Evolutionary conservation across 2,329 filamentous ascomycete genomes (phyloP), one percentile per base, ranked within the genome.

Genomic region (Colletotrichum tropicale): DNA sequence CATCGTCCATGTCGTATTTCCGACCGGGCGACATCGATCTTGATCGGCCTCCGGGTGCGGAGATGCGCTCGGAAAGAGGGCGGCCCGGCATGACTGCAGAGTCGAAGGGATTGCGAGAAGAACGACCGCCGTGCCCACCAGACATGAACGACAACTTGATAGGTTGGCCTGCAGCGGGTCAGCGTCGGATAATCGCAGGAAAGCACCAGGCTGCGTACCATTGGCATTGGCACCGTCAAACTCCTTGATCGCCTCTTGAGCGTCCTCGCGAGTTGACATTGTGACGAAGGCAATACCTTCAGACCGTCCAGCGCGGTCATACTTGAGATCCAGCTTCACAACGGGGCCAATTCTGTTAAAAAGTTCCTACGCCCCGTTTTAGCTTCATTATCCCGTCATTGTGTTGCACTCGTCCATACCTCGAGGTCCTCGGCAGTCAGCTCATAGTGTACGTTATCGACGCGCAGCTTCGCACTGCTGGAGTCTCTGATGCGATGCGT

Each of bases 391-490:
- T 10, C 6, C n/a, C 15, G 12, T 24, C n/a, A 8, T 30, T 5
- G 13, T n/a, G 18, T 36, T 10, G 30, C 28, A 64, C 26, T 52
- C n/a, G 21, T 18, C 43, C 85, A 72, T 86, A 98, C 95, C 81
- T 94, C 91, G 70, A 98, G 89, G 82, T 98, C 96, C 48, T 93
- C 93, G 84, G 96, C 92, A 15, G 94, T 96, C 77, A 98, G 89
- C 76, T 98, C 96, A 84, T 98, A 98, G 84, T 98, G 96, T 74
- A 98, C 87, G 83, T 98, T 98, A 77, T 98, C 95, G 76, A 98
- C 93, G 78, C 93, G 93, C 78, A 98, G 85, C 85, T 95, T 96
- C 61, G 93, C 89, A 79, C 93, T 92, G 72, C 86, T 86, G 34
- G 86, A 82, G 43, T 90, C 88, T 81, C 91, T 91, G 78, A 38